Evolutionary conservation across 306 rosid species (phyloP), one percentile per base, ranked within the genome.

Genomic region (Acacia confusa): DNA sequence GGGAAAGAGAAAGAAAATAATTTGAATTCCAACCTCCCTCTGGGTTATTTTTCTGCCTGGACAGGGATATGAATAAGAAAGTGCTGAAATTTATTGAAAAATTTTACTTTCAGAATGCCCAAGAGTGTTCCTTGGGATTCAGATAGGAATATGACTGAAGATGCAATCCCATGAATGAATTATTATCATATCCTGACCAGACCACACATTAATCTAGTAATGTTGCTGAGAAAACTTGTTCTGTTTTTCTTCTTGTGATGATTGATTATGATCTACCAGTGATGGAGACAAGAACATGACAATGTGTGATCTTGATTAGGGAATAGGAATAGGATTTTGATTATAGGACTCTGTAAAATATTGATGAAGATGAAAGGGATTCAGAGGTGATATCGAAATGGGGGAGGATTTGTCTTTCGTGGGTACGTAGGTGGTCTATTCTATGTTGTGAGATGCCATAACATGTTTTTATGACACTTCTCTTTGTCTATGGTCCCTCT

Each of bases 381-480:
- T 79, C 45, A 58, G 41, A 76, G 6, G 32, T 81, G 77, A 75
- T 44, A 48, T 12, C n/a, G 30, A 83, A 81, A 86, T 78, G 71
- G 63, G 17, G 16, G 8, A 43, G 53, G 75, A 64, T 22, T 58
- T 87, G 85, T 87, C 89, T 84, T 81, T 78, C 48, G 53, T 70
- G 85, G 76, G 57, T 75, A 77, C 79, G 77, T 73, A 57, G 84
- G 83, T 72, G 88, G 78, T 52, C 83, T 79, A 68, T 76, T 79
- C 50, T 71, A 6, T 87, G 81, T 79, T 82, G 77, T 77, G 4
- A 72, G 78, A 68, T 76, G 72, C 83, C 86, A 17, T 65, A 82
- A 82, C 86, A 84, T 82, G 73, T 60, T 71, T 82, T 87, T 58
- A 85, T 79, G 84, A 79, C 81, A 55, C 63, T n/a, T 1, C 27